Evolutionary conservation across 164 flowering plant genomes (phyloP), one percentile per base, ranked within the genome.

Genomic region (Hamamelis virginiana): DNA sequence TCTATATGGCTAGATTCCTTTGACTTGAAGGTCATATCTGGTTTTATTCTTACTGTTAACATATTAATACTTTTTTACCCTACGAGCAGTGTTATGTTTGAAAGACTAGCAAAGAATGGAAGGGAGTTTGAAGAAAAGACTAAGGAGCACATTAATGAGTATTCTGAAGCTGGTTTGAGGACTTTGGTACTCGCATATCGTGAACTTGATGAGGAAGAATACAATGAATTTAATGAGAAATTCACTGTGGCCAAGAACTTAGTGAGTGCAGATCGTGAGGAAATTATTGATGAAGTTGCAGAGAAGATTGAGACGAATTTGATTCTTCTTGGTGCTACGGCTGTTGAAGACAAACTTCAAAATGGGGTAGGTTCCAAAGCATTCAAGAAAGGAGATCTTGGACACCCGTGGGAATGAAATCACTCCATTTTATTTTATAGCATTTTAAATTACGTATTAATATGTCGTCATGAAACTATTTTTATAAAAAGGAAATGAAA

Each of bases 81-180:
- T 19, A 28, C 70, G 18, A 60, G 64, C 86, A 95, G 98, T 84
- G 96, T 90, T 70, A 92, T 95, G 92, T 89, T 95, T 78, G 93
- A 89, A 71, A 85, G 90, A 75, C 94, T 95, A 48, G 87, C 89
- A 16, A 82, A 79, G 68, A 72, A 85, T 70, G 93, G 93, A 50
- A 80, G 80, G 56, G 89, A 84, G 59, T 95, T 84, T 76, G 97
- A 84, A 80, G 85, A 83, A 72, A 63, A 79, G 66, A 95, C 98
- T 1, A 85, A 69, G 70, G 83, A 78, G 47, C 98, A 95, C 75
- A 78, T 89, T 28, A 79, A 84, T 71, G 91, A 90, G 76, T 95
- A 95, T 78, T 97, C 98, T 52, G 94, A 92, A 83, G 92, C 98
- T 46, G 99, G 99, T 47, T 82, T 95, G 77, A 89, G 99, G 80